Evolutionary conservation across 768 basidiomycete species (phyloP), one percentile per base, ranked within the genome.

Genomic region (Lyophyllum decastes): DNA sequence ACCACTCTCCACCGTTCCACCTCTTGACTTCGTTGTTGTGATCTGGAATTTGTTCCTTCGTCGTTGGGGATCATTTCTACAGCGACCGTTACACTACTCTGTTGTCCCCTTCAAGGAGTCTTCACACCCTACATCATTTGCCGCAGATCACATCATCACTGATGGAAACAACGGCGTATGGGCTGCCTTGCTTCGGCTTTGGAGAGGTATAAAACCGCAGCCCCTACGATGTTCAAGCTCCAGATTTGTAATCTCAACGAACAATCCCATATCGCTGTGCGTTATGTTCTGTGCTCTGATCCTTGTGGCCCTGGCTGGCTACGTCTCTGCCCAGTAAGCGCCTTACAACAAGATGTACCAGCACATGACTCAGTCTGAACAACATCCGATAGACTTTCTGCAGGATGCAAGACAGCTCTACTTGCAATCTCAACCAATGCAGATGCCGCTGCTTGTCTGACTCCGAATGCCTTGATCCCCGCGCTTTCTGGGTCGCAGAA

Each of bases 241-340:
- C 50, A 52, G 34, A 40, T 52, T 40, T 52, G 51, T 30, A 43
- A 52, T 52, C 51, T 52, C 34, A 52, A 30, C 30, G 27, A 19
- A 49, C 25, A 33, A 9, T 21, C 35, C 35, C 40, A 41, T 41
- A 26, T 52, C 40, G 51, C 41, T 52, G 49, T 21, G 51, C 49
- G 49, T 34, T 30, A 61, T 61, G 55, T 57, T 61, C 21, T 44
- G 50, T 44, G 50, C 59, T 40, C 47, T 60, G 49, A 53, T 52
- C 50, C 48, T 52, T 30, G 60, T 53, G 47, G 60, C 60, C 55
- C 55, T 61, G 55, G 55, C 55, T 49, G 51, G 55, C 60, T 61
- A 56, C 51, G 51, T 52, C 50, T 45, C 55, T 54, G 60, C 60
- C 16, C 22, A 45, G 60, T 61, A 14, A 54, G 55, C 45, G 17